These are phyloP conservation scores for Nitzschia sp. DNA, from an alignment of 108 stramenopile species.

Conservation along the genomic window DNA sequence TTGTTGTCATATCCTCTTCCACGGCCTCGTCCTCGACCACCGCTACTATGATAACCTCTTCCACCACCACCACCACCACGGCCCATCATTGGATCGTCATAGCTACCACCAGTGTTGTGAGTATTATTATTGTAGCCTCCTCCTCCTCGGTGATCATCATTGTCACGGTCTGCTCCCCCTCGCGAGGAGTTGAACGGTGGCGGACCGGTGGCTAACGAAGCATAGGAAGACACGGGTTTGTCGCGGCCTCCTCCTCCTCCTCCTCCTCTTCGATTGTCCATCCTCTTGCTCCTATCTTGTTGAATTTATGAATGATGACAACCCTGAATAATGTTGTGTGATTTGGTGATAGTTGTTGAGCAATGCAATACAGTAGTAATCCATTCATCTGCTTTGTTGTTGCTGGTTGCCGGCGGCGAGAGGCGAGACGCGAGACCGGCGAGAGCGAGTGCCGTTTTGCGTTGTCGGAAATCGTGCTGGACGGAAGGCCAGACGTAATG, in stretches of 20 bases:
- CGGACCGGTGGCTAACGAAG: slow-evolving; percentile 22
- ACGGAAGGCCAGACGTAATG: too few species aligned
- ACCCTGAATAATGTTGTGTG: too few species aligned
- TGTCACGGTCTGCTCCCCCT: not conserved
- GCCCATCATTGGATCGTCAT: not conserved
- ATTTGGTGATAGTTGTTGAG: too few species aligned
- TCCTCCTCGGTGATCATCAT: slow-evolving; percentile 2
- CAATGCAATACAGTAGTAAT: too few species aligned
- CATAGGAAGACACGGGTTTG: slow-evolving; percentile 28
- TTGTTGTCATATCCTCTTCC: slow-evolving; percentile 9
- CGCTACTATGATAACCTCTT: not conserved
- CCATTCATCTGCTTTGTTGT: too few species aligned
- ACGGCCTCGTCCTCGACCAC: slow-evolving; percentile 7
- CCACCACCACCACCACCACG: slow-evolving; percentile 8
- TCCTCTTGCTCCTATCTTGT: too few species aligned
- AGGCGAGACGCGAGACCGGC: too few species aligned
- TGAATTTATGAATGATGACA: too few species aligned
- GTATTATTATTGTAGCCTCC: slow-evolving; percentile 3
- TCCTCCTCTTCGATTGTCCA: slow-evolving; percentile 9
- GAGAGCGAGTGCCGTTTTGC: too few species aligned
- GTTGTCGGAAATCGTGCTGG: too few species aligned
- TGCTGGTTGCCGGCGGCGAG: too few species aligned
- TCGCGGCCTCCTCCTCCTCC: slow-evolving; percentile 9
- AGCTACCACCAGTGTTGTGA: not conserved
- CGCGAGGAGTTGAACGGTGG: slow-evolving; percentile 3